Evolutionary conservation across 345 rosid species (phyloP).

Genomic region (Brassica rapa): DNA sequence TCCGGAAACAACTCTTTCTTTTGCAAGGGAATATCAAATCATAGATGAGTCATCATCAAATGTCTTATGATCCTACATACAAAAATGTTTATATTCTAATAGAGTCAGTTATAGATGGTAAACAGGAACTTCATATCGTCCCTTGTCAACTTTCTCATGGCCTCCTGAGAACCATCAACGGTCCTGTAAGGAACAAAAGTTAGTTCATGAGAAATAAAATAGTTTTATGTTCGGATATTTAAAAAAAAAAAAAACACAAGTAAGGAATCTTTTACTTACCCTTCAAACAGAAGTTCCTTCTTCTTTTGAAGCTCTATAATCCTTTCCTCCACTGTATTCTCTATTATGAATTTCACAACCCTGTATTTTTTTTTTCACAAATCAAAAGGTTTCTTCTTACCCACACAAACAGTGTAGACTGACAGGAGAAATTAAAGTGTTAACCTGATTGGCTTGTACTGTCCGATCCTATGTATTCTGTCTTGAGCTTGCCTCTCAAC

Average conservation of each 20-base stretch:
- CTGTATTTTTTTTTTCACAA: slow-evolving; percentile 38
- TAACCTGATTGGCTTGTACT: slow-evolving; percentile 94
- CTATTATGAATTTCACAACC: slow-evolving; percentile 81
- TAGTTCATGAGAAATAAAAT: background rate
- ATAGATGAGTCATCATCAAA: slow-evolving; percentile 13
- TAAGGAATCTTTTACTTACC: slow-evolving; percentile 49
- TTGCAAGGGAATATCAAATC: background rate
- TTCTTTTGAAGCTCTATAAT: slow-evolving; percentile 85
- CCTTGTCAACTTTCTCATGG: slow-evolving; percentile 70
- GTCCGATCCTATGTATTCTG: slow-evolving; percentile 96
- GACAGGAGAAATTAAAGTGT: slow-evolving; percentile 4
- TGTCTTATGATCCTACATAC: background rate
- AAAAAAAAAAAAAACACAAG: background rate
- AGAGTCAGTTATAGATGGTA: slow-evolving; percentile 37
- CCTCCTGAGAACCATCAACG: slow-evolving; percentile 81
- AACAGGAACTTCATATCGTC: slow-evolving; percentile 77
- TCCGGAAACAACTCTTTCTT: no score
- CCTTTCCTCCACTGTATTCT: slow-evolving; percentile 94
- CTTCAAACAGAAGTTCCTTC: slow-evolving; percentile 95
- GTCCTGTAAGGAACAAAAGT: slow-evolving; percentile 52
- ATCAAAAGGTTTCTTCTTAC: background rate
- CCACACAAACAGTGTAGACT: background rate
- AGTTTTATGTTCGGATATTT: background rate
- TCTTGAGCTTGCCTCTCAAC: slow-evolving; percentile 97
- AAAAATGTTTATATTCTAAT: background rate